Conservation (phyloP, 441 rosid genomes). For the Eutrema salsugineum region DNA sequence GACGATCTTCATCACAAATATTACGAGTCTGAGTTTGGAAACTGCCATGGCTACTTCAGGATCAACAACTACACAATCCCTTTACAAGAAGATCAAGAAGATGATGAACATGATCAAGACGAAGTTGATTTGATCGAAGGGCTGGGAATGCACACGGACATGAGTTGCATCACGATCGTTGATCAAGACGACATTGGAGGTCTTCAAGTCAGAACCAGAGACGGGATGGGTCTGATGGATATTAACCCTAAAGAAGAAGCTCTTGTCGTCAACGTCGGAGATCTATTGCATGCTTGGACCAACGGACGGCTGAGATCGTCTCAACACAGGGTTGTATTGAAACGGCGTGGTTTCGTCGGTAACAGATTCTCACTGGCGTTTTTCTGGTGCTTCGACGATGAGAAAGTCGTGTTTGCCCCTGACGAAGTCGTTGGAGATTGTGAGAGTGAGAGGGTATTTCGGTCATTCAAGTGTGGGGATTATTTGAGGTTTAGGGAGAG, state of each 20-base stretch:
- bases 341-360: conserved; percentile 10
- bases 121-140: conserved; percentile 41
- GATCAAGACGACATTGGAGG: conserved; percentile 61
- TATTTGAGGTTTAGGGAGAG: conserved; percentile 61
- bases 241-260: conserved; percentile 44
- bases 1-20: conserved; percentile 32
- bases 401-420: conserved; percentile 41
- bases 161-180: conserved; percentile 66
- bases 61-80: conserved; percentile 53
- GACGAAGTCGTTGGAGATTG: conserved; percentile 38
- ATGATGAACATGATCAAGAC: background rate
- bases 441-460: conserved; percentile 36
- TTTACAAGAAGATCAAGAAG: background rate
- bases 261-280: conserved; percentile 54
- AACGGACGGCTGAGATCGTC: conserved; percentile 48
- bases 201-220: conserved; percentile 48
- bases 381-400: conserved; percentile 56
- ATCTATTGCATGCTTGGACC: conserved; percentile 61
- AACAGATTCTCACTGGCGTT: conserved; percentile 48
- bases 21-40: conserved; percentile 40
- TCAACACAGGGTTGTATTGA: conserved; percentile 48
- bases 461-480: conserved; percentile 44
- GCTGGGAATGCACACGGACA: conserved; percentile 67
- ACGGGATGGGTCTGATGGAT: conserved; percentile 50
- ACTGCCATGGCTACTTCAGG: conserved; percentile 59